phyloP scores from a whole-genome alignment of 768 basidiomycete genomes.

The Cyathus striatus region DNA sequence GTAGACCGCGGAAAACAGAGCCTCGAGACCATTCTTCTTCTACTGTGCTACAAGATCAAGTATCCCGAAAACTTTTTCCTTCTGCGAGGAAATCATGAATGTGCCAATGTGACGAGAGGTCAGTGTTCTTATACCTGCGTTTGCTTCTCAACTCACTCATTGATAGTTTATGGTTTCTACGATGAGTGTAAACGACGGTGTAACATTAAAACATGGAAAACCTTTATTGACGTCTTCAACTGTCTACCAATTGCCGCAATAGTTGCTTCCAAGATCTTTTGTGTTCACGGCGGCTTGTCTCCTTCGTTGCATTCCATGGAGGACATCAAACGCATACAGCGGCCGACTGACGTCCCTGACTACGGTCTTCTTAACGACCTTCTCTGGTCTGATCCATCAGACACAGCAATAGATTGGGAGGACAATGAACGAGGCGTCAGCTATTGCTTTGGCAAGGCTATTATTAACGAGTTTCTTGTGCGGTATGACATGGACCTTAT shows the following conservation, averaged over 20 bases:
- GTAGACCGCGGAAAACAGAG: constrained; percentile 99
- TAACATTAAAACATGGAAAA: constrained; percentile 99
- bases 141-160: constrained; percentile 11
- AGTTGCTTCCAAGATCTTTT: constrained; percentile 99
- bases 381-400: constrained; percentile 97
- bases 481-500: constrained; percentile 99
- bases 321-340: constrained; percentile 95
- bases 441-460: constrained; percentile 97
- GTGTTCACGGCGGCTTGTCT: constrained; percentile 94
- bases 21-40: constrained; percentile 93
- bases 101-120: constrained; percentile 99
- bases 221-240: constrained; percentile 99
- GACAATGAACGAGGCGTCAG: constrained; percentile 99
- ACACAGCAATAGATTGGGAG: constrained; percentile 98
- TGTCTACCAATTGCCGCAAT: constrained; percentile 97
- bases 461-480: constrained; percentile 93
- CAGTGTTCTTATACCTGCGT: constrained; percentile 19
- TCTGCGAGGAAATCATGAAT: constrained; percentile 96
- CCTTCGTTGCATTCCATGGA: constrained; percentile 95
- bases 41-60: constrained; percentile 99
- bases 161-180: constrained; percentile 95
- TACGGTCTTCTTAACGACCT: constrained; percentile 96
- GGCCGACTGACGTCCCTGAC: constrained; percentile 98
- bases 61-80: constrained; percentile 99
- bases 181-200: constrained; percentile 99